Evolutionary conservation across 371 early-diverging fungal genomes (phyloP), one percentile per base, ranked within the genome.

Genomic region (Apophysomyces elegans): DNA sequence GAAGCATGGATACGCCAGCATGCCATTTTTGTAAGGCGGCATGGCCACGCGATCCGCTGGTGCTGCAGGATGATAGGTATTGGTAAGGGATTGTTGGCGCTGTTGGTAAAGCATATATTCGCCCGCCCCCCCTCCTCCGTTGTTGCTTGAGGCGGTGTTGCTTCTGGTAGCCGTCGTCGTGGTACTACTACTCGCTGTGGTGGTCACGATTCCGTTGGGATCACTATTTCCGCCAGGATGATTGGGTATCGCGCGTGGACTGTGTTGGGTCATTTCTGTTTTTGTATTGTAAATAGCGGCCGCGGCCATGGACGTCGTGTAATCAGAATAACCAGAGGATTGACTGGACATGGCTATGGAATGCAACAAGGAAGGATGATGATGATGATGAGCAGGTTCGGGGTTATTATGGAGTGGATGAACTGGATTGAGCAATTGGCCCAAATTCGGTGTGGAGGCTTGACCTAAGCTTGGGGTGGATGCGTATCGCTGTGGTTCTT

Each of bases 381-480:
- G 47, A 9, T 58, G 50, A 41, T 62, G 47, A 16, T 37, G 26
- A 3, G 38, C 1, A 8, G 58, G 16, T 57, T 64, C 44, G 26
- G 26, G 58, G 39, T 21, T 62, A 21, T 62, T 61, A 35, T 76
- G 71, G 1, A 79, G 62, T 11, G 79, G 79, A 61, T 79, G 79
- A 13, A 80, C 67, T 21, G 80, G 80, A 46, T 80, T 80, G 2
- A 80, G 63, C 26, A 80, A 47, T 59, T 80, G 80, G 5, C 75
- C 80, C 4, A 80, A 47, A 37, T 76, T 73, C 0, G 75, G 68
- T 11, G 70, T 58, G 44, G 41, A 41, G 41, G 41, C 41, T 13
- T 41, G 41, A 13, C 68, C 59, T 67, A 47, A 38, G 47, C 60
- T 36, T 65, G 46, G 13, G 45, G 59, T 7, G 46, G 59, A 50